Conservation (phyloP, 345 rosid genomes). For the Laguncularia racemosa region DNA sequence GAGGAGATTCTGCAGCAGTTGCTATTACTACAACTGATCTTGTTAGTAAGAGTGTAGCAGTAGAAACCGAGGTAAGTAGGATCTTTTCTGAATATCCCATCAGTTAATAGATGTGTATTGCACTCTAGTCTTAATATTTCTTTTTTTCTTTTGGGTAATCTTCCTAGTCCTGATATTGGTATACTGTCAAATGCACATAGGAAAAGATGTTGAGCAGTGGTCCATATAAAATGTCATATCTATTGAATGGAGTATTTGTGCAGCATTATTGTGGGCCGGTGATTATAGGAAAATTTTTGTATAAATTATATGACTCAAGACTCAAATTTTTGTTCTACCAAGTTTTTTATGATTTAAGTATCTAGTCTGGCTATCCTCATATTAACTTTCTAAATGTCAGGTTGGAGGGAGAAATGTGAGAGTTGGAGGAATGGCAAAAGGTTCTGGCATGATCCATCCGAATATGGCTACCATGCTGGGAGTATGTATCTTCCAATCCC, state of each 20-base stretch:
- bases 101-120: background rate
- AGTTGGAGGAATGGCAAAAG: constrained; percentile 97
- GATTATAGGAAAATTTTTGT: too few relatives aligned
- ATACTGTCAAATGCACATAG: too few relatives aligned
- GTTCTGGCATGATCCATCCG: constrained; percentile 99
- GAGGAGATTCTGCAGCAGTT: constrained; percentile 94
- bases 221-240: too few relatives aligned
- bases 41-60: constrained; percentile 93
- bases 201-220: too few relatives aligned
- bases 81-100: background rate
- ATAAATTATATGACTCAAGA: too few relatives aligned
- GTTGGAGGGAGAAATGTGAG: constrained; percentile 59
- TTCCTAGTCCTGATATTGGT: too few relatives aligned
- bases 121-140: too few relatives aligned
- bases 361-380: background rate
- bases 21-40: constrained; percentile 97
- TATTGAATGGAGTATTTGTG: too few relatives aligned
- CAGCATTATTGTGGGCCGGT: too few relatives aligned
- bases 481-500: constrained; percentile 40
- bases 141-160: too few relatives aligned
- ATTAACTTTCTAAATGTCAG: constrained; percentile 29
- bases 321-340: too few relatives aligned
- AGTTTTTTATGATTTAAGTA: background rate
- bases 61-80: constrained; percentile 58
- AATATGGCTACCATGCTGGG: constrained; percentile 98